These are phyloP conservation scores for Purpureocillium lavendulum DNA, from an alignment of 2,329 filamentous ascomycete species.

Conservation along the genomic window DNA sequence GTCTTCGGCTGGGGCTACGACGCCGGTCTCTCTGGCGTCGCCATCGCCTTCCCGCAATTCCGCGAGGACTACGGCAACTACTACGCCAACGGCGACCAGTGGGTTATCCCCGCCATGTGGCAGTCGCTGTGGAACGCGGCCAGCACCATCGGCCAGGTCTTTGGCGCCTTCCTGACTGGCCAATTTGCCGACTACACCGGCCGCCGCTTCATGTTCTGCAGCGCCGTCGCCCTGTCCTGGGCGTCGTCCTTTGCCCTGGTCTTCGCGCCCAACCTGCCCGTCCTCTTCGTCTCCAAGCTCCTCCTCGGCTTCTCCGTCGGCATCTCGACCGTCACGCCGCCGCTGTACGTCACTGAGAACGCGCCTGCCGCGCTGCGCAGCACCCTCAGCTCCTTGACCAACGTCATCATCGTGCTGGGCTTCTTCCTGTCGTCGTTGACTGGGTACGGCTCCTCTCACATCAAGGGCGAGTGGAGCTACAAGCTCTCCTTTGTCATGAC, in stretches of 20 bases:
- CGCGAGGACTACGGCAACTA: conserved; percentile 20
- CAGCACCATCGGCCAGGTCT: not conserved
- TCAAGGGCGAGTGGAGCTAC: conserved; percentile 17
- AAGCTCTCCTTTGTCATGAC: conserved; percentile 19
- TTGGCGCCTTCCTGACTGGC: conserved; percentile 17
- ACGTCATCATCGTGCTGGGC: conserved; percentile 19
- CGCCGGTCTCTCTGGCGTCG: conserved; percentile 24
- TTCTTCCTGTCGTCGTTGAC: conserved; percentile 21
- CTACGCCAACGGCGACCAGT: conserved; percentile 17
- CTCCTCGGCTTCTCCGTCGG: conserved; percentile 15
- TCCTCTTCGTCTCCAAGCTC: conserved; percentile 18
- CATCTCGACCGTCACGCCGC: conserved; percentile 17
- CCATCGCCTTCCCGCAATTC: conserved; percentile 25
- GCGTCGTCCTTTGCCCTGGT: conserved; percentile 18
- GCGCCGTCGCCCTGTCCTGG: conserved; percentile 13
- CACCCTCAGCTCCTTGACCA: conserved; percentile 16
- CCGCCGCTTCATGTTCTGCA: conserved; percentile 4
- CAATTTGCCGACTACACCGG: conserved; percentile 16
- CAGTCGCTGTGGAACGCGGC: conserved; percentile 2
- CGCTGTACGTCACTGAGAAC: conserved; percentile 19
- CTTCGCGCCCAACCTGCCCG: conserved; percentile 15
- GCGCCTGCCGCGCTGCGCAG: conserved; percentile 17
- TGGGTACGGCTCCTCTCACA: conserved; percentile 16
- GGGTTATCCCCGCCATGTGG: conserved; percentile 25
- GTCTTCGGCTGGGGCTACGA: conserved; percentile 27